Evolutionary conservation across 495 filamentous ascomycete genomes (phyloP), one percentile per base, ranked within the genome.

Genomic region (Durotheca rogersii): DNA sequence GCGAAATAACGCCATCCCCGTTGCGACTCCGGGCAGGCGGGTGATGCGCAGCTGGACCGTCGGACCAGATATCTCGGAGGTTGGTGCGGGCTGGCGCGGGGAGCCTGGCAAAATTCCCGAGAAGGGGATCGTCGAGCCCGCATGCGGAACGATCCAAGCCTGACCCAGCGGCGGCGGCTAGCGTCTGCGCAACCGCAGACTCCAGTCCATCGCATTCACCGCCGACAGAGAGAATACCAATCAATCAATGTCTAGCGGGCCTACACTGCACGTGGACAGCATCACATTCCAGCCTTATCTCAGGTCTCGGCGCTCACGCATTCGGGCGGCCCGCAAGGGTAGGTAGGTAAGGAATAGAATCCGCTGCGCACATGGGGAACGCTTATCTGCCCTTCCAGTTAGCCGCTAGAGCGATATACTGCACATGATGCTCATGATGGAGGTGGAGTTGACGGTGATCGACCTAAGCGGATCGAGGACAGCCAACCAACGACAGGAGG

Each of bases 261-360:
- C 39, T 37, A 46, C 25, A 38, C 18, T 54, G 61, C 61, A 61
- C 61, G 61, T 65, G 61, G 58, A 23, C 35, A 20, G 25, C 46
- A 62, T 55, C 54, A 51, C 54, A 65, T 65, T 62, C 61, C 58
- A 62, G 58, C 55, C 57, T 65, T 65, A 65, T 65, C 58, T 65
- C 33, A 52, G 51, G 56, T 51, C 17, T 52, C 41, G 43, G 49
- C 47, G 42, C 48, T 21, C 46, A 64, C 57, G 57, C 46, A 64
- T 61, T 43, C 57, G 61, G 61, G 53, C 47, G 42, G 27, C 41
- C 51, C 35, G 30, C 51, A 60, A 20, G 42, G 35, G n/a, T n/a
- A n/a, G n/a, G 9, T 27, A 9, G 60, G 54, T 51, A 56, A 60
- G 42, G 41, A 46, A 41, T 10, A 58, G n/a, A n/a, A n/a, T n/a